These are phyloP conservation scores for Hymenoscyphus fraxineus DNA, from an alignment of 2,329 filamentous ascomycete genomes.

Conservation along the genomic window DNA sequence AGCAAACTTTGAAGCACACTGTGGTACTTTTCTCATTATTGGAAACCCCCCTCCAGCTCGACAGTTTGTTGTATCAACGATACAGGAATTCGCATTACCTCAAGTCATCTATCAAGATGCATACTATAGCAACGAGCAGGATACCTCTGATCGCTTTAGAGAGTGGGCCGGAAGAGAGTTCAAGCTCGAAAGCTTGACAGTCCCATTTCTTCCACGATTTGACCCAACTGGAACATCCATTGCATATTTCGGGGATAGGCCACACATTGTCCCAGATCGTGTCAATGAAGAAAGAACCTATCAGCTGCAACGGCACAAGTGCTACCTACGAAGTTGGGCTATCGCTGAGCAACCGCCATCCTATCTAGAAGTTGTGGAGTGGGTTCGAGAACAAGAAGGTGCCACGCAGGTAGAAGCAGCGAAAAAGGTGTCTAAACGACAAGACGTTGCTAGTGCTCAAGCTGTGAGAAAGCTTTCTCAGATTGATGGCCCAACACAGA, in stretches of 20 bases:
- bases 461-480: conserved; percentile 59
- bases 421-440: conserved; percentile 22
- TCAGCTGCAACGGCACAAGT: conserved; percentile 51
- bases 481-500: conserved; percentile 84
- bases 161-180: conserved; percentile 91
- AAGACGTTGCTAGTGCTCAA: conserved; percentile 16
- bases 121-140: conserved; percentile 77
- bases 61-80: conserved; percentile 50
- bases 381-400: conserved; percentile 50
- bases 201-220: conserved; percentile 79
- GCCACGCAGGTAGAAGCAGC: conserved; percentile 8
- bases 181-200: conserved; percentile 66
- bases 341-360: conserved; percentile 68
- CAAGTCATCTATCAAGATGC: conserved; percentile 78
- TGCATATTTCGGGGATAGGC: conserved; percentile 53
- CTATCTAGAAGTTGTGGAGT: conserved; percentile 63
- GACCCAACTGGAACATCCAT: conserved; percentile 57
- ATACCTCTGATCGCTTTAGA: conserved; percentile 71
- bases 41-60: conserved; percentile 39
- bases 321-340: conserved; percentile 71
- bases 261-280: conserved; percentile 46
- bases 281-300: conserved; percentile 48
- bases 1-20: conserved; percentile 8
- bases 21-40: conserved; percentile 34
- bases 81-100: conserved; percentile 56